phyloP scores from a whole-genome alignment of 805 yeast genomes.

The Yarrowia porcina region DNA sequence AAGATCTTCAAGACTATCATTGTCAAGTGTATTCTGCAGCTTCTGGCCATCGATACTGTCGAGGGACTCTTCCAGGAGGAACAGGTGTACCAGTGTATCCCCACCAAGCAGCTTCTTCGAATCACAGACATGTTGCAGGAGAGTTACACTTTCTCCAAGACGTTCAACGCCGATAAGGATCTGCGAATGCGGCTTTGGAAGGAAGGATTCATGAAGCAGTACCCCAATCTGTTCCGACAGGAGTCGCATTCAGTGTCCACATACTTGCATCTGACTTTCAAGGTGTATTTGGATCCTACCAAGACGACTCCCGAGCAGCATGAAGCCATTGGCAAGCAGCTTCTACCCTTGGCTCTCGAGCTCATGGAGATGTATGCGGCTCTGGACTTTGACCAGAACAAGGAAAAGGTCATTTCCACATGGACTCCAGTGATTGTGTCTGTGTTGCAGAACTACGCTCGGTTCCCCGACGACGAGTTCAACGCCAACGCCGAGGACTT shows the following conservation, averaged over 20 bases:
- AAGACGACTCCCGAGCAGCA: constrained; percentile 45
- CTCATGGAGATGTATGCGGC: constrained; percentile 67
- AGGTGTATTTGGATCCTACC: constrained; percentile 65
- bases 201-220: constrained; percentile 85
- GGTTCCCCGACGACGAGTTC: constrained; percentile 53
- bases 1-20: constrained; percentile 68
- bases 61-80: constrained; percentile 73
- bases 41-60: constrained; percentile 80
- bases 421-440: constrained; percentile 94
- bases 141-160: constrained; percentile 79
- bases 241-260: constrained; percentile 90
- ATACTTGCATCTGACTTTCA: constrained; percentile 73
- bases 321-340: constrained; percentile 49
- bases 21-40: constrained; percentile 85
- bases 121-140: constrained; percentile 58
- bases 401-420: constrained; percentile 71
- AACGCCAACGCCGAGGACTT: constrained; percentile 33
- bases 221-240: constrained; percentile 88
- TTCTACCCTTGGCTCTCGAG: constrained; percentile 65
- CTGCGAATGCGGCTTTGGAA: constrained; percentile 85
- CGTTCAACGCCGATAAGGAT: constrained; percentile 84
- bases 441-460: constrained; percentile 75
- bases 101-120: constrained; percentile 58
- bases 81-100: constrained; percentile 63
- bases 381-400: constrained; percentile 54